phyloP scores from a whole-genome alignment of 768 basidiomycete species.

The Tricholoma matsutake region DNA sequence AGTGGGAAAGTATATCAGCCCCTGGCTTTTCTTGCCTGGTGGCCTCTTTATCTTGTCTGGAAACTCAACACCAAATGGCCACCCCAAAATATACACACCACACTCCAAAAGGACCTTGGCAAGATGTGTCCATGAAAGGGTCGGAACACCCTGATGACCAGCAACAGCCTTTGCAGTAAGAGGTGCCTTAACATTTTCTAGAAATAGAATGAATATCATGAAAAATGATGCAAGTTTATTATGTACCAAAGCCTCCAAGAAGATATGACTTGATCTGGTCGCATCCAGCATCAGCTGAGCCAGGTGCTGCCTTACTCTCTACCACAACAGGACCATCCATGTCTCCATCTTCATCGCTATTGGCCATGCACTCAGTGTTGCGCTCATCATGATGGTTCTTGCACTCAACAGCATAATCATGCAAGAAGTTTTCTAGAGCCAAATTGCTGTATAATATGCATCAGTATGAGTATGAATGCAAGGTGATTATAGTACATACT shows the following conservation, averaged over 20 bases:
- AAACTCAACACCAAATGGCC: conserved; percentile 1
- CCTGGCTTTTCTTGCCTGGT: not conserved
- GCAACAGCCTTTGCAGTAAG: not conserved
- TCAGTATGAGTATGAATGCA: no score
- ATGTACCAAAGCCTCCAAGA: not conserved
- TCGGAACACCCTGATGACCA: not conserved
- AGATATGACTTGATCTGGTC: not conserved
- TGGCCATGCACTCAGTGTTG: no score
- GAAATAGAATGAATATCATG: no score
- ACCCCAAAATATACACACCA: not conserved
- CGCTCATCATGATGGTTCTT: not conserved
- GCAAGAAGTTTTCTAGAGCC: no score
- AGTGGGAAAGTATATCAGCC: not conserved
- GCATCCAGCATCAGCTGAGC: not conserved
- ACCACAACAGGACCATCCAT: no score
- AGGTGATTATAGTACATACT: not conserved
- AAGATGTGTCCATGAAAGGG: no score
- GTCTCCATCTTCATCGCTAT: not conserved
- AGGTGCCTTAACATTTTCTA: not conserved
- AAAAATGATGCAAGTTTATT: not conserved
- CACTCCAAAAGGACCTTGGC: no score
- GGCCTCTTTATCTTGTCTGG: not conserved
- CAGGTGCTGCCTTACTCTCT: no score
- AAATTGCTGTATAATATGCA: no score
- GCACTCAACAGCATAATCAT: no score